Conservation (phyloP, 2,329 filamentous ascomycete genomes). For the Atkinsonella hypoxylon region DNA sequence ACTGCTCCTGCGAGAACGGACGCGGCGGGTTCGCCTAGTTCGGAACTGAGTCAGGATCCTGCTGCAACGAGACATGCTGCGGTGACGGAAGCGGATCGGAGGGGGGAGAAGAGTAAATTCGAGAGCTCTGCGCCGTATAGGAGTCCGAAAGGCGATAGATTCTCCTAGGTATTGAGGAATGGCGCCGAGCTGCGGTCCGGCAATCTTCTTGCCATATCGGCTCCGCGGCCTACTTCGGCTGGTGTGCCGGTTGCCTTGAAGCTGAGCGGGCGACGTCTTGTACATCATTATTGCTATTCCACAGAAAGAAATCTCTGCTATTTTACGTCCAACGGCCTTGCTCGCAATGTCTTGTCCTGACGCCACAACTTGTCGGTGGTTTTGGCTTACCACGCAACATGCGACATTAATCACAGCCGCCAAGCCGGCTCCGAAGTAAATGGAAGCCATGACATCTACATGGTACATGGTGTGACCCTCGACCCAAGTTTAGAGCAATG, state of each 20-base stretch:
- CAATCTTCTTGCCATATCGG: no score
- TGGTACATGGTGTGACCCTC: no score
- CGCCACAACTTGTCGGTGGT: no score
- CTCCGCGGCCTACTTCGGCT: no score
- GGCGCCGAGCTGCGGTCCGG: neutral
- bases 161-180: constrained; percentile 37
- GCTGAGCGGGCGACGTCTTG: neutral
- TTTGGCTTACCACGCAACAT: no score
- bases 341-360: no score
- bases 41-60: constrained; percentile 66
- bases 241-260: no score
- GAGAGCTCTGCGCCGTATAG: constrained; percentile 66
- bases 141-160: constrained; percentile 76
- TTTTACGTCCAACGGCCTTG: no score
- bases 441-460: no score
- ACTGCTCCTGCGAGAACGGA: constrained; percentile 46
- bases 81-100: constrained; percentile 52
- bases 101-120: constrained; percentile 78
- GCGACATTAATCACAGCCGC: constrained; percentile 1
- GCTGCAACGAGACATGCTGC: constrained; percentile 75
- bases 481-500: no score
- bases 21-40: constrained; percentile 49
- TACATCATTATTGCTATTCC: neutral
- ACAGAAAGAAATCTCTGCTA: no score
- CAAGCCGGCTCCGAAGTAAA: no score